phyloP scores from a whole-genome alignment of 148 eudicot genomes.

The Rhododendron molle region DNA sequence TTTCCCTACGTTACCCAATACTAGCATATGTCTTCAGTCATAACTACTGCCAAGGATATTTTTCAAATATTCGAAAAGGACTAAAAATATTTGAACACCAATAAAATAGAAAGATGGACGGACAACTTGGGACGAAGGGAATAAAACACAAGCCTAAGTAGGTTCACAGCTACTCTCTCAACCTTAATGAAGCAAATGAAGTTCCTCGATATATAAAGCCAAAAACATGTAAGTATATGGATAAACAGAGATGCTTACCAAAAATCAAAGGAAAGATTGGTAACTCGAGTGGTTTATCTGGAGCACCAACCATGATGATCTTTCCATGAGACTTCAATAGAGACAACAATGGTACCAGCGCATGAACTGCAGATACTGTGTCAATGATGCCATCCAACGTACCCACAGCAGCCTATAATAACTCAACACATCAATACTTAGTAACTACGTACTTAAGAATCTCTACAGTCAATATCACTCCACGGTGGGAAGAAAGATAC shows the following conservation, averaged over 20 bases:
- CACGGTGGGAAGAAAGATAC: not conserved
- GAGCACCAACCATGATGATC: slow-evolving; percentile 21
- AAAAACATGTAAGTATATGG: not conserved
- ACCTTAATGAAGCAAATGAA: not conserved
- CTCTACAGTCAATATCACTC: too few relatives aligned
- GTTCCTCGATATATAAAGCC: not conserved
- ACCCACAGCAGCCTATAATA: slow-evolving; percentile 20
- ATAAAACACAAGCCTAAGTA: not conserved
- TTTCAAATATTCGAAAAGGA: not conserved
- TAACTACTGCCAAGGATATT: not conserved
- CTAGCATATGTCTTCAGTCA: not conserved
- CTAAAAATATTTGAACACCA: not conserved
- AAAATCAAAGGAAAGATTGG: not conserved
- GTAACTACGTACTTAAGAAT: too few relatives aligned
- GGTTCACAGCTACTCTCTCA: not conserved
- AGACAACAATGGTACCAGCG: slow-evolving; percentile 13
- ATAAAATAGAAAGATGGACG: not conserved
- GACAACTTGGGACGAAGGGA: not conserved
- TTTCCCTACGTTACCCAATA: not conserved
- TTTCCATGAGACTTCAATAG: slow-evolving; percentile 20
- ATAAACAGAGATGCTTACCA: not conserved
- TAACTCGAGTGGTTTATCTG: not conserved
- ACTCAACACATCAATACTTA: not conserved
- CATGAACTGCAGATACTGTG: slow-evolving; percentile 21
- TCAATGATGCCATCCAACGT: slow-evolving; percentile 22